Conservation (phyloP, 192 early-diverging fungal species). For the Rhizoclosmatium globosum region DNA sequence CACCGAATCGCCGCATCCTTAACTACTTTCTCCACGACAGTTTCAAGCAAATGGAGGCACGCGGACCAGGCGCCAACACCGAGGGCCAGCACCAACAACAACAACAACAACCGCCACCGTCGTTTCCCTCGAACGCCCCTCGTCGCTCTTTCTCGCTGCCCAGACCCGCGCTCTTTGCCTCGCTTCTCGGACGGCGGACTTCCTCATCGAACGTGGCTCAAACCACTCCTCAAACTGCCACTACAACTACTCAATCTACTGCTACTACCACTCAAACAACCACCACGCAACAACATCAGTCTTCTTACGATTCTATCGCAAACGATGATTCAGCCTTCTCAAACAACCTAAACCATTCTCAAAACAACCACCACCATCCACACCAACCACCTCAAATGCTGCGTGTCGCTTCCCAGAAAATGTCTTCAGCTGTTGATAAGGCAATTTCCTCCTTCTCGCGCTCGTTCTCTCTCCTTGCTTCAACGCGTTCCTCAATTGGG, state of each 20-base stretch:
- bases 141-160: slow-evolving; percentile 9
- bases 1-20: no score
- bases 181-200: neutral
- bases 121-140: neutral
- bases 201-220: neutral
- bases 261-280: neutral
- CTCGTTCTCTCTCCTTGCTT: slow-evolving; percentile 2
- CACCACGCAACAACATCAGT: neutral
- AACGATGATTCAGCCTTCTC: neutral
- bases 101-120: neutral
- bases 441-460: slow-evolving; percentile 24
- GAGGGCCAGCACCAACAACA: neutral
- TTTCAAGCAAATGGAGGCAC: no score
- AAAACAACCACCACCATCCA: neutral
- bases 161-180: neutral
- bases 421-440: slow-evolving; percentile 28
- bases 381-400: slow-evolving; percentile 13
- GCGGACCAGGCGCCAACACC: neutral
- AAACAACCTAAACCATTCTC: neutral
- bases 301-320: neutral
- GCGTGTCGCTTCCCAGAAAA: slow-evolving; percentile 19
- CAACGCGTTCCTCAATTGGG: slow-evolving; percentile 21
- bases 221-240: neutral
- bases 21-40: no score
- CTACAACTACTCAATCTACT: neutral